Evolutionary conservation across 768 basidiomycete genomes (phyloP).

Genomic region (Boletus bicolor): DNA sequence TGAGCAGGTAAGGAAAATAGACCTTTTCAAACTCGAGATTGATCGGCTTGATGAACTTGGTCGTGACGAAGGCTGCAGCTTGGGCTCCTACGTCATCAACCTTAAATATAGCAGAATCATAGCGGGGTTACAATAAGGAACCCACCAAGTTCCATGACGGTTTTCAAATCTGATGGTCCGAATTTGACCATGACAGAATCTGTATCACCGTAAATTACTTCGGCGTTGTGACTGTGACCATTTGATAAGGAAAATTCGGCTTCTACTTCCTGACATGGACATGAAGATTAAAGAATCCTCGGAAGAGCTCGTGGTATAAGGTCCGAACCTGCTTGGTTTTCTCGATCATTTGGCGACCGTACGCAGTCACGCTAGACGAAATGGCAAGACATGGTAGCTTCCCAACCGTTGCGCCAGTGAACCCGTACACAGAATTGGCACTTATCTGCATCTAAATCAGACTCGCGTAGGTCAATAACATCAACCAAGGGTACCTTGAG

Average conservation of each 20-base stretch:
- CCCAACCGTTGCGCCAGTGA: slow-evolving; percentile 96
- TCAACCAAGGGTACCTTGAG: slow-evolving; percentile 60
- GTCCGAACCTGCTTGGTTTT: slow-evolving; percentile 76
- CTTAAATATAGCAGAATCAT: neutral
- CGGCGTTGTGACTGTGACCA: slow-evolving; percentile 81
- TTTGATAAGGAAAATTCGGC: slow-evolving; percentile 81
- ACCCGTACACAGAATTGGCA: slow-evolving; percentile 98
- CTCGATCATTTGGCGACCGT: slow-evolving; percentile 99
- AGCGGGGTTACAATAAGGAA: neutral
- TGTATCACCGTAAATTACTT: slow-evolving; percentile 97
- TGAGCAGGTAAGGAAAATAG: slow-evolving; percentile 96
- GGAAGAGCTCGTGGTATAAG: neutral
- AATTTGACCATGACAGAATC: slow-evolving; percentile 99
- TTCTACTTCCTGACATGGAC: slow-evolving; percentile 68
- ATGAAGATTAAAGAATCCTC: neutral
- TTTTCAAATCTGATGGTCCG: slow-evolving; percentile 80
- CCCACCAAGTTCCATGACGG: slow-evolving; percentile 88
- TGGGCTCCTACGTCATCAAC: slow-evolving; percentile 61
- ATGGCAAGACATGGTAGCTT: slow-evolving; percentile 95
- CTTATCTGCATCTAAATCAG: slow-evolving; percentile 65
- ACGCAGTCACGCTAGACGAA: slow-evolving; percentile 92
- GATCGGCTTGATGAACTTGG: slow-evolving; percentile 91
- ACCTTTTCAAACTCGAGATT: slow-evolving; percentile 99
- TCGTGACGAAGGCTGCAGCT: slow-evolving; percentile 88
- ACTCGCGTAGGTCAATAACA: neutral